Evolutionary conservation across 176 grass and related monocot species (phyloP).

Genomic region (Pontederia crassipes): DNA sequence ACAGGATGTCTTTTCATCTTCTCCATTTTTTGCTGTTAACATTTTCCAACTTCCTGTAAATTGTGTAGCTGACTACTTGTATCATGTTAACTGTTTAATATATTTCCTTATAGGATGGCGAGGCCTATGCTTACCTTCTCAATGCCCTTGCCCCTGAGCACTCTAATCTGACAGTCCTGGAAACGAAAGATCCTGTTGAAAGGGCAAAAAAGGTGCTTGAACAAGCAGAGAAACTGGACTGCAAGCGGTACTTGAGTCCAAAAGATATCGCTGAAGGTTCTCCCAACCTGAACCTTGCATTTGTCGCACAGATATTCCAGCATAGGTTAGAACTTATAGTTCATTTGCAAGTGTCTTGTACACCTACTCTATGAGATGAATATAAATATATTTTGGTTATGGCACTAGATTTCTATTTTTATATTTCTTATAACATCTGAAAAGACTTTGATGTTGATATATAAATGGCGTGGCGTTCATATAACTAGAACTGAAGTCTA

Average conservation of each 20-base stretch:
- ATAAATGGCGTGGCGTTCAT: too few species aligned
- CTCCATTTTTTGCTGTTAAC: too few species aligned
- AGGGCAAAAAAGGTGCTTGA: constrained; percentile 92
- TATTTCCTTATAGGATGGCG: constrained; percentile 55
- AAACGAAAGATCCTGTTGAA: constrained; percentile 60
- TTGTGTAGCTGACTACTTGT: too few species aligned
- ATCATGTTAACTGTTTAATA: too few species aligned
- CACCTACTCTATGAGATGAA: not conserved
- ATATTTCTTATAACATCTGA: too few species aligned
- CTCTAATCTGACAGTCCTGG: constrained; percentile 42
- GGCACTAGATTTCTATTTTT: too few species aligned
- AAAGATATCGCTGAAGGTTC: constrained; percentile 96
- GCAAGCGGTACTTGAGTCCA: constrained; percentile 85
- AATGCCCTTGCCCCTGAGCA: constrained; percentile 93
- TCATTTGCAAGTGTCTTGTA: not conserved
- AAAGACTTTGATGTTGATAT: too few species aligned
- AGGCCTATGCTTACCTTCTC: constrained; percentile 98
- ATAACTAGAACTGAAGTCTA: too few species aligned
- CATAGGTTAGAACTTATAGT: constrained; percentile 52
- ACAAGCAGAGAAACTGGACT: constrained; percentile 92
- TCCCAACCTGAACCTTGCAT: constrained; percentile 99
- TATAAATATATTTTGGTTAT: not conserved
- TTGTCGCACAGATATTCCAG: constrained; percentile 98
- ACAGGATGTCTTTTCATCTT: too few species aligned
- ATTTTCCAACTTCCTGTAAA: too few species aligned